Base-by-base conservation (phyloP, 768 basidiomycete genomes). In the Tylopilus cervinicoccineus region DNA sequence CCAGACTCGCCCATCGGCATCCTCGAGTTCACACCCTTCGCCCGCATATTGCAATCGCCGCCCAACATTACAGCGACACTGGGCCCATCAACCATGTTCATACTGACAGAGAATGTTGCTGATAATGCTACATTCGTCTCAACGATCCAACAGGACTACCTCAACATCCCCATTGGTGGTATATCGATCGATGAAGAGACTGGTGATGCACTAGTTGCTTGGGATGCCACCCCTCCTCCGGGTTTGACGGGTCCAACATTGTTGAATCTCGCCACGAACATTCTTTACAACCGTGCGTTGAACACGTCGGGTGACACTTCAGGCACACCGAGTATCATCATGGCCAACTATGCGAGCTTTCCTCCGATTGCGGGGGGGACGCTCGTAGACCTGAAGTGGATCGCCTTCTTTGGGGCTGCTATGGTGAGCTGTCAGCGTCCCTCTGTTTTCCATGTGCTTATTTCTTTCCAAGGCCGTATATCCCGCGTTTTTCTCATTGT, bases 401-500 rank as follows among this genome's bases (percentile, higher is more conserved):
- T 82, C 16, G 78, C 76, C 6, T 90, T 89, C 69, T 89, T 84
- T 61, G 82, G 80, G 19, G 82, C 79, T 28, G 73, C 76, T 1
- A 85, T 88, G 84, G 86, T 86, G 49, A 33, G 76, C 5, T 16
- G 22, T 29, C 24, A 6, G 5, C 1, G 6, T 17, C n/a, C 3
- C 22, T 7, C 0, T 2, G 5, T 38, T 10, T 33, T 20, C 45
- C n/a, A 3, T 38, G 11, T 45, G 17, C 14, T 47, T 12, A 52
- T 37, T 33, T 23, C 29, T 22, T 36, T 41, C 37, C 9, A 13
- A 87, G 84, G 73, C 84, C 11, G 81, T 87, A 1, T 90, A 78
- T 59, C 86, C 88, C n/a, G 88, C 88, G 4, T 91, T 91, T 69
- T 88, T 81, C 55, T 76, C 85, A 10, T 63, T 91, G 13, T 91